Percentiles rank a stretch among this genome's conserved stretches.
Conservation (phyloP, 306 rosid species). For the Urtica urens region DNA sequence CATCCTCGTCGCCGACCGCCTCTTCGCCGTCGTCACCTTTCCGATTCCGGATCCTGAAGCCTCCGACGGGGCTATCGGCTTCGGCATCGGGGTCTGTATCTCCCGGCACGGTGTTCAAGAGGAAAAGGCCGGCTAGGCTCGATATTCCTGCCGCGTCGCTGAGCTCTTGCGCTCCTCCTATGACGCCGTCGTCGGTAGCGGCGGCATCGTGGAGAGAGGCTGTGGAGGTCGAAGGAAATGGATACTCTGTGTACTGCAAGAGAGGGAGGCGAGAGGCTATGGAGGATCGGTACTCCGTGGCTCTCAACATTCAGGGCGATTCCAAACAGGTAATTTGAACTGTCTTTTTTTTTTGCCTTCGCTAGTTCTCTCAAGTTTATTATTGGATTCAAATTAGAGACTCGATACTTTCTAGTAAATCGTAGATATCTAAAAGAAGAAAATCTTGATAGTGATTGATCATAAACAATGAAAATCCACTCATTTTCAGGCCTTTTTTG, state of each 20-base stretch:
- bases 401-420: background rate
- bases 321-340: slow-evolving; percentile 48
- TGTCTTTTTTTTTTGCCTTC: background rate
- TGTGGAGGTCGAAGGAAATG: slow-evolving; percentile 49
- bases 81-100: slow-evolving; percentile 17
- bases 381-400: background rate
- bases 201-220: slow-evolving; percentile 33
- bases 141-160: slow-evolving; percentile 54
- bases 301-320: slow-evolving; percentile 52
- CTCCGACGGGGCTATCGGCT: slow-evolving; percentile 27
- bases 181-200: slow-evolving; percentile 29
- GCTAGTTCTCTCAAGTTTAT: background rate
- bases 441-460: slow-evolving; percentile 10
- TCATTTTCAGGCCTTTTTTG: slow-evolving; percentile 74
- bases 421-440: background rate
- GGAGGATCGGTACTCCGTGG: slow-evolving; percentile 85
- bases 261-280: slow-evolving; percentile 81
- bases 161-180: slow-evolving; percentile 29
- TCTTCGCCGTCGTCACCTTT: slow-evolving; percentile 72
- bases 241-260: slow-evolving; percentile 62
- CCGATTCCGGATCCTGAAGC: slow-evolving; percentile 46
- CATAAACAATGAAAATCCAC: slow-evolving; percentile 1
- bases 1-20: slow-evolving; percentile 43
- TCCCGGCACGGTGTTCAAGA: slow-evolving; percentile 50
- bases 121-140: slow-evolving; percentile 76